phyloP scores from a whole-genome alignment of 495 filamentous ascomycete genomes.

The Podospora australis region DNA sequence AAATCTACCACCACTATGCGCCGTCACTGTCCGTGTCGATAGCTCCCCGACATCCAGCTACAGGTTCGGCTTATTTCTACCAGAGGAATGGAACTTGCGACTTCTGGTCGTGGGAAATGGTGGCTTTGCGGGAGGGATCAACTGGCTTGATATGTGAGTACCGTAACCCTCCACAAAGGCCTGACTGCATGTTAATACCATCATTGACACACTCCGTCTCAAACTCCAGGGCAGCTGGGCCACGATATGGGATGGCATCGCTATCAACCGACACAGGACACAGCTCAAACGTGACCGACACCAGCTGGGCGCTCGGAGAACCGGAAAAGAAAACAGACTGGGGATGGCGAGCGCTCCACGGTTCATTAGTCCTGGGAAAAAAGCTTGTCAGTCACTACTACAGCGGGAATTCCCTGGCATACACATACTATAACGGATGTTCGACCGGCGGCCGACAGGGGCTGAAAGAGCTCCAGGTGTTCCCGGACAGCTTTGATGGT shows the following conservation, averaged over 20 bases:
- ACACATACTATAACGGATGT: constrained; percentile 52
- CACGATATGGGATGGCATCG: constrained; percentile 41
- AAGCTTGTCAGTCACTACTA: constrained; percentile 32
- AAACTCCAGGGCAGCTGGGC: constrained; percentile 8
- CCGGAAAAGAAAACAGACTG: constrained; percentile 26
- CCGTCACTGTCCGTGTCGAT: constrained; percentile 39
- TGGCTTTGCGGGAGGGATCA: constrained; percentile 43
- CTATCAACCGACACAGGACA: constrained; percentile 55
- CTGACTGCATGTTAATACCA: background rate
- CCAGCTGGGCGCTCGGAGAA: constrained; percentile 36
- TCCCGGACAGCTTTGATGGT: constrained; percentile 58
- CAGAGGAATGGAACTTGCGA: constrained; percentile 38
- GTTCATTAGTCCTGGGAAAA: constrained; percentile 41
- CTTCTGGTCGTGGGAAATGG: constrained; percentile 42
- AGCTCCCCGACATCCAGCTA: constrained; percentile 37
- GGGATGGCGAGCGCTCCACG: constrained; percentile 48
- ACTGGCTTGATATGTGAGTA: constrained; percentile 40
- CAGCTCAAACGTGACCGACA: constrained; percentile 33
- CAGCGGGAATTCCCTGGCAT: constrained; percentile 34
- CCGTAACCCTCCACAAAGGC: background rate
- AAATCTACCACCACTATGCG: constrained; percentile 43
- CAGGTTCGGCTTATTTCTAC: constrained; percentile 47
- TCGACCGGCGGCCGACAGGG: constrained; percentile 56
- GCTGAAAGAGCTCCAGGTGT: constrained; percentile 46
- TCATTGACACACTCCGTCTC: too few species aligned